phyloP scores from a whole-genome alignment of 768 basidiomycete genomes.

The Daedaleopsis nitida region DNA sequence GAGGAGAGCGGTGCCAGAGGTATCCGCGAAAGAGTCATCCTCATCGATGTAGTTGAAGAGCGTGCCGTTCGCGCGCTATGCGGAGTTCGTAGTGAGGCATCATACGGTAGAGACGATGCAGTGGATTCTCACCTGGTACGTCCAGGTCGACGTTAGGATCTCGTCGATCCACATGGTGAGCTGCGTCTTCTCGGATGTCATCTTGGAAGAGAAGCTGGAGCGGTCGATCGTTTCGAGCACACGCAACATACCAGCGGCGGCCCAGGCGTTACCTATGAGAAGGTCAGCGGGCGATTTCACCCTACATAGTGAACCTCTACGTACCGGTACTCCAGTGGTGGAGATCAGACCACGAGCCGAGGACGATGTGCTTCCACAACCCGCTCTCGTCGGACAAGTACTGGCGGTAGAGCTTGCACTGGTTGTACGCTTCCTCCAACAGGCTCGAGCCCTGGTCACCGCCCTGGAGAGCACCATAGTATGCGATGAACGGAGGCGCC shows the following conservation, averaged over 20 bases:
- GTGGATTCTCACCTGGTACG: constrained; percentile 39
- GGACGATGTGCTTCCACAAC: constrained; percentile 57
- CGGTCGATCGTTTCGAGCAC: constrained; percentile 55
- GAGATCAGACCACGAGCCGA: constrained; percentile 47
- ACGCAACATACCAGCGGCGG: constrained; percentile 65
- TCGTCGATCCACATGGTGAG: constrained; percentile 57
- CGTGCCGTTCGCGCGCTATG: constrained; percentile 45
- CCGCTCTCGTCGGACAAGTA: constrained; percentile 48
- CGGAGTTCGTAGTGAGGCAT: no score
- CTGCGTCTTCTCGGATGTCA: constrained; percentile 43
- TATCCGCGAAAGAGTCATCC: constrained; percentile 50
- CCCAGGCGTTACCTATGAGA: constrained; percentile 63
- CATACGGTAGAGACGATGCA: no score
- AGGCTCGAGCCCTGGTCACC: constrained; percentile 38
- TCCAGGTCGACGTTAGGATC: constrained; percentile 47
- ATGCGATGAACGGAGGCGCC: constrained; percentile 69
- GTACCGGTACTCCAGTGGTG: constrained; percentile 62
- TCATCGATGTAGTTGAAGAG: constrained; percentile 57
- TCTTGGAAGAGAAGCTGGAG: constrained; percentile 39
- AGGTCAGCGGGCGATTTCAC: neutral
- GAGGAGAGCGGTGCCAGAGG: constrained; percentile 57
- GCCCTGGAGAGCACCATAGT: constrained; percentile 52
- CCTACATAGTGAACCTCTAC: neutral
- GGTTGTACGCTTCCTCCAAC: constrained; percentile 54
- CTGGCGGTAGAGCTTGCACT: constrained; percentile 58